Evolutionary conservation across 352 stramenopile species (phyloP).

Genomic region (Globisporangium irregulare): DNA sequence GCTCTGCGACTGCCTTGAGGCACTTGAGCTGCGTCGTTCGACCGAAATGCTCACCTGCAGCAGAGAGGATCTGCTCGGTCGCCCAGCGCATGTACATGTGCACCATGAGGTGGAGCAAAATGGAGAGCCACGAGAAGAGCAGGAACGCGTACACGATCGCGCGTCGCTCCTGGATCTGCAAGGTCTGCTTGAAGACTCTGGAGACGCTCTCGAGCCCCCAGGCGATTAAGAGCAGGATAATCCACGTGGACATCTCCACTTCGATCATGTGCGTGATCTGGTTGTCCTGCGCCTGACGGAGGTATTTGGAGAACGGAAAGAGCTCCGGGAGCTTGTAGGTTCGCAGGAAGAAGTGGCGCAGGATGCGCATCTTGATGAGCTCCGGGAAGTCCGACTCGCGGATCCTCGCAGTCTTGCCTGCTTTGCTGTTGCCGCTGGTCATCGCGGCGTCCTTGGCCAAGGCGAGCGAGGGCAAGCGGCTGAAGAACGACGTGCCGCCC

Average conservation of each 20-base stretch:
- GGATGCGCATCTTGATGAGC: conserved; percentile 31
- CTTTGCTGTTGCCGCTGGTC: neutral
- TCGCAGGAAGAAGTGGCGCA: conserved; percentile 45
- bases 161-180: conserved; percentile 21
- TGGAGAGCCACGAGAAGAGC: conserved; percentile 32
- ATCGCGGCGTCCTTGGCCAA: neutral
- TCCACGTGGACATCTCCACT: conserved; percentile 65
- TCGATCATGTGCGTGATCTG: conserved; percentile 83
- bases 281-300: conserved; percentile 66
- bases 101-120: conserved; percentile 37
- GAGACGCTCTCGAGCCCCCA: conserved; percentile 36
- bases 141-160: conserved; percentile 38
- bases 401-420: neutral
- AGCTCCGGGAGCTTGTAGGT: conserved; percentile 45
- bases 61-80: conserved; percentile 25
- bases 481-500: neutral
- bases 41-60: conserved; percentile 21
- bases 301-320: conserved; percentile 74
- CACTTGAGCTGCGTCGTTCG: conserved; percentile 17
- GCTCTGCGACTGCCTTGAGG: conserved; percentile 18
- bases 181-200: conserved; percentile 11
- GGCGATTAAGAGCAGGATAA: conserved; percentile 43
- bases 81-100: conserved; percentile 38
- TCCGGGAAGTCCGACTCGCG: conserved; percentile 15
- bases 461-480: conserved; percentile 1